Evolutionary conservation across 495 filamentous ascomycete genomes (phyloP), one percentile per base, ranked within the genome.

Genomic region (Beverwykella pulmonaria): DNA sequence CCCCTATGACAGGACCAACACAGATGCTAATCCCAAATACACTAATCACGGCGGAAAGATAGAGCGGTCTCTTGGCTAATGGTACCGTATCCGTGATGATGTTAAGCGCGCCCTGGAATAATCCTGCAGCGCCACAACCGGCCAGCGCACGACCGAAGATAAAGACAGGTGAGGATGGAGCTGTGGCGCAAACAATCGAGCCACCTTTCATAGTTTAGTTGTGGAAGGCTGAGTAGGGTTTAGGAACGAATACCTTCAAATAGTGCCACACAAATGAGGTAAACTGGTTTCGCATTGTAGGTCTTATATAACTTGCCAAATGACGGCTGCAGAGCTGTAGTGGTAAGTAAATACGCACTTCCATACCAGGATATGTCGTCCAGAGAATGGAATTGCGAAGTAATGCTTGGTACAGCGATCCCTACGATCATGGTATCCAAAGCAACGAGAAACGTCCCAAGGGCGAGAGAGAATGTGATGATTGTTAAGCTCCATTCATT

Each of bases 111-210:
- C 93, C 93, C 1, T 89, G 88, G 74, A 94, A 93, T 53, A 97
- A 83, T 41, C 91, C 93, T 0, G 92, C 90, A 8, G 85, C 83
- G 25, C 92, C 93, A 20, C 96, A 67, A 25, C 93, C 93, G 22
- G 91, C 90, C 47, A 97, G 79, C 15, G 93, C 92, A 30, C 93
- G 86, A 10, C 93, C 93, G 59, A 92, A 76, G 66, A 97, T 96
- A 26, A 97, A 80, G 2, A 85, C 84, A 0, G 86, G 79, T 0
- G 90, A 93, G 54, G 77, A 90, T 0, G 90, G 88, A 0, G 93
- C 89, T 1, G 86, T 84, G 20, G 85, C 93, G 75, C 92, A 97
- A 64, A 97, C 78, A 44, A 92, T 77, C n/a, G 87, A 90, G n/a
- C 93, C 93, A 17, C 93, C 30, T 74, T 75, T 8, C 69, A 44